Conservation (phyloP, 441 rosid genomes). For the Erysimum cheiri region DNA sequence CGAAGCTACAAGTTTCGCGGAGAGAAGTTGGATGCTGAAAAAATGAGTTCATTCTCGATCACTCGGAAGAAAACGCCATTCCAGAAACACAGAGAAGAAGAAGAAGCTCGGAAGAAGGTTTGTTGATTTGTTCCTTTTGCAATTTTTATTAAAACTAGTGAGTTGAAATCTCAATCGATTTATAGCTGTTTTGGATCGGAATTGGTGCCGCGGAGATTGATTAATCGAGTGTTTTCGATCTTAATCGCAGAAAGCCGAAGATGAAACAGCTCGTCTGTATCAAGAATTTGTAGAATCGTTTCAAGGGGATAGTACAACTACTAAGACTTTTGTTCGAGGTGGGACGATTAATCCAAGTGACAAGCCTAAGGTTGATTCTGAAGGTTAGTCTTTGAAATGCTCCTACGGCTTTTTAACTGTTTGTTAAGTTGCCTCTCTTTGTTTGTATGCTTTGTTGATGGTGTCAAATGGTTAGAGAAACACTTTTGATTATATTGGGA, state of each 20-base stretch:
- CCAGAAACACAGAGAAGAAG: slow-evolving; percentile 97
- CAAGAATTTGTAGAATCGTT: slow-evolving; percentile 96
- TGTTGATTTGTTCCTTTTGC: background rate
- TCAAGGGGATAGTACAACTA: slow-evolving; percentile 76
- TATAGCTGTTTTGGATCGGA: background rate
- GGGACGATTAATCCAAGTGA: slow-evolving; percentile 89
- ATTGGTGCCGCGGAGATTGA: slow-evolving; percentile 20
- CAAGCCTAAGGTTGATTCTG: slow-evolving; percentile 63
- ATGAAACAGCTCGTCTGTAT: slow-evolving; percentile 94
- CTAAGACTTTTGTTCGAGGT: slow-evolving; percentile 96
- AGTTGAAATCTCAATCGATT: slow-evolving; percentile 1
- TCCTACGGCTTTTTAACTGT: background rate
- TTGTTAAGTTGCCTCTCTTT: slow-evolving; percentile 12
- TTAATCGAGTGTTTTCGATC: slow-evolving; percentile 5
- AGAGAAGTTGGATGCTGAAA: slow-evolving; percentile 39
- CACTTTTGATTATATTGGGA: slow-evolving; percentile 58
- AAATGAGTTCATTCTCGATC: slow-evolving; percentile 92
- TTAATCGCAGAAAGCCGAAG: slow-evolving; percentile 75
- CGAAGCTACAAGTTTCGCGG: slow-evolving; percentile 9
- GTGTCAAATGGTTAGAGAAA: slow-evolving; percentile 62
- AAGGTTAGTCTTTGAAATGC: slow-evolving; percentile 65
- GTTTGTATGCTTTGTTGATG: slow-evolving; percentile 40
- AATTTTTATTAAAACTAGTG: background rate
- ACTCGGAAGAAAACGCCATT: slow-evolving; percentile 96
- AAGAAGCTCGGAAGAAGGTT: slow-evolving; percentile 95